Evolutionary conservation across 495 filamentous ascomycete species (phyloP).

Genomic region (Friedmanniomyces simplex): DNA sequence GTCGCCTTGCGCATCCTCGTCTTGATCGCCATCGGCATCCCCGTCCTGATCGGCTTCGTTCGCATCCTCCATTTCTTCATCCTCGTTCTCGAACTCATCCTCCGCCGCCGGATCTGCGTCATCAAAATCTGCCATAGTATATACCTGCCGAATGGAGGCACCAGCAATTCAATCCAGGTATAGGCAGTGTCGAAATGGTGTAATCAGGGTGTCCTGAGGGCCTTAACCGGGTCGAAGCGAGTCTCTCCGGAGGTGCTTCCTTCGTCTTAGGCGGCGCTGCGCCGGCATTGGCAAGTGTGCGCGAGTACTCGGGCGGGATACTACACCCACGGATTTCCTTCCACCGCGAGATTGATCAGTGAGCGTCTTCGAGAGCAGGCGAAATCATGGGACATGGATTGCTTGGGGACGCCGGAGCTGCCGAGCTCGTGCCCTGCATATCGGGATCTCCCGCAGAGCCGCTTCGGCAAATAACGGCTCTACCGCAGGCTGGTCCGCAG

Average conservation of each 20-base stretch:
- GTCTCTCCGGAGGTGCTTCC: background rate
- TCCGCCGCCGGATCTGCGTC: conserved; percentile 31
- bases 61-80: conserved; percentile 43
- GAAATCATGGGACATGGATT: no score
- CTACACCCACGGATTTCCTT: no score
- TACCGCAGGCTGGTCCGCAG: background rate
- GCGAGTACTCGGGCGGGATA: no score
- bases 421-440: no score
- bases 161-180: no score
- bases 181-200: no score
- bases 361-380: no score
- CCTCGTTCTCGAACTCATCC: conserved; percentile 32
- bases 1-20: conserved; percentile 37
- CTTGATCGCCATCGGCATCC: conserved; percentile 29
- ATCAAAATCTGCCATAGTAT: conserved; percentile 29
- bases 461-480: background rate
- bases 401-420: no score
- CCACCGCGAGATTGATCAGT: no score
- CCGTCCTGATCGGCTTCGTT: conserved; percentile 39
- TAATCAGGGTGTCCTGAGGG: background rate
- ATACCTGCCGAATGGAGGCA: background rate
- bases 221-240: background rate
- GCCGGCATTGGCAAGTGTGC: conserved; percentile 4
- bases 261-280: background rate
- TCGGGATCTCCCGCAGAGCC: background rate